Evolutionary conservation across 345 rosid genomes (phyloP), one percentile per base, ranked within the genome.

Genomic region (Melastoma malabathricum): DNA sequence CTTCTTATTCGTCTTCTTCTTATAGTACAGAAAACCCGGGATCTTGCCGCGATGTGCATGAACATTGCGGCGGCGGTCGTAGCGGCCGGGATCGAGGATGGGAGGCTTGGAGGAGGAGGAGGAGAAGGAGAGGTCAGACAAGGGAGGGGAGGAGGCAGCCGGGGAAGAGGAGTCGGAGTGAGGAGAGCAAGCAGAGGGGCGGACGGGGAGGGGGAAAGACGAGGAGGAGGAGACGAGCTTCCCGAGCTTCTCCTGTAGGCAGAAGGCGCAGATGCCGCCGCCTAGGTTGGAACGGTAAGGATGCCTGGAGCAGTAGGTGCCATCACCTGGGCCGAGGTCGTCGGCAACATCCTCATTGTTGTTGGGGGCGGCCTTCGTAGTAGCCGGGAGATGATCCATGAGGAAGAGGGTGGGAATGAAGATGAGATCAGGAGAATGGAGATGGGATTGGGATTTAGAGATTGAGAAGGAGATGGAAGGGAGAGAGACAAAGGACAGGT

Each of bases 211-310:
- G 0, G 80, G 52, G 13, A 88, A 63, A 10, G 50, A 67, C 13
- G 74, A 79, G 51, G 77, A 64, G 1, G 97, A 87, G 58, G 97
- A 84, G 19, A 92, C 95, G 27, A 92, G 78, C 77, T 92, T 92
- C 22, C 99, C 97, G 15, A 92, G 88, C 78, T 88, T 87, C 39
- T 92, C 99, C 55, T 92, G 95, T 43, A 92, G 97, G 60, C 99
- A 92, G 65, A 88, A 81, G 49, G 95, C 99, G 67, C 99, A 92
- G 80, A 92, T 84, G 67, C 99, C 99, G 49, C 95, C 99, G 53
- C 95, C 97, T 38, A 89, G 86, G 79, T 92, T 87, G 59, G 69
- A 77, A 0, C 80, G 75, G 29, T 72, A 78, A 31, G 88, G 93
- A 66, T 87, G 96, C 46, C 83, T 75, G 62, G 73, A 61, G 59